Conservation (phyloP, 768 basidiomycete species). For the Polyporus arcularius region DNA sequence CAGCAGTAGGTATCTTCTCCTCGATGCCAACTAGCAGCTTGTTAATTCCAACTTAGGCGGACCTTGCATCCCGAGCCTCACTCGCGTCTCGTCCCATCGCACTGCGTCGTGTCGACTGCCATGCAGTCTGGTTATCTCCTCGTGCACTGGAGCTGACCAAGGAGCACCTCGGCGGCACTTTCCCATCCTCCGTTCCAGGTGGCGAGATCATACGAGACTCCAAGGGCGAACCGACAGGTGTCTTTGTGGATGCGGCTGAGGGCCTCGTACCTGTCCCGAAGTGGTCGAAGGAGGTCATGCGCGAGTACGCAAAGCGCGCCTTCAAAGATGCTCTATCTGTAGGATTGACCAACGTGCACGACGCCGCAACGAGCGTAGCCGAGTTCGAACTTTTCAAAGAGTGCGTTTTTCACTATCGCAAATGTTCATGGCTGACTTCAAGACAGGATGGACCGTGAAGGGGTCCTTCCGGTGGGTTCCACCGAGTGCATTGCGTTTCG, state of each 20-base stretch:
- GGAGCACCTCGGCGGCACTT: conserved; percentile 37
- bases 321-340: conserved; percentile 69
- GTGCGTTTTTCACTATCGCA: conserved; percentile 39
- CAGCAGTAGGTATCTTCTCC: conserved; percentile 49
- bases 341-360: conserved; percentile 87
- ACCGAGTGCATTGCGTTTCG: neutral
- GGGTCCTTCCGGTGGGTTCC: conserved; percentile 63
- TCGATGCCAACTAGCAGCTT: neutral
- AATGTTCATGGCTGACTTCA: neutral
- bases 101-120: conserved; percentile 77
- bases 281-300: conserved; percentile 56
- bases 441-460: conserved; percentile 65
- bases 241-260: conserved; percentile 91
- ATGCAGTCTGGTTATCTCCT: conserved; percentile 86
- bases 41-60: conserved; percentile 45
- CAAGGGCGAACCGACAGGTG: conserved; percentile 67
- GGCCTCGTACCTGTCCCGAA: conserved; percentile 65
- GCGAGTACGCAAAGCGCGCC: conserved; percentile 64
- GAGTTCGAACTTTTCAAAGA: conserved; percentile 64
- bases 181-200: conserved; percentile 55
- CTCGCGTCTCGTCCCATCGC: conserved; percentile 72
- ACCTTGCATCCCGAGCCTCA: conserved; percentile 69
- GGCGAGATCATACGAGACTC: conserved; percentile 69
- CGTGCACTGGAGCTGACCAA: conserved; percentile 65
- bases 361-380: conserved; percentile 59